phyloP scores from a whole-genome alignment of 192 early-diverging fungal species.

The Coemansia sp. region DNA sequence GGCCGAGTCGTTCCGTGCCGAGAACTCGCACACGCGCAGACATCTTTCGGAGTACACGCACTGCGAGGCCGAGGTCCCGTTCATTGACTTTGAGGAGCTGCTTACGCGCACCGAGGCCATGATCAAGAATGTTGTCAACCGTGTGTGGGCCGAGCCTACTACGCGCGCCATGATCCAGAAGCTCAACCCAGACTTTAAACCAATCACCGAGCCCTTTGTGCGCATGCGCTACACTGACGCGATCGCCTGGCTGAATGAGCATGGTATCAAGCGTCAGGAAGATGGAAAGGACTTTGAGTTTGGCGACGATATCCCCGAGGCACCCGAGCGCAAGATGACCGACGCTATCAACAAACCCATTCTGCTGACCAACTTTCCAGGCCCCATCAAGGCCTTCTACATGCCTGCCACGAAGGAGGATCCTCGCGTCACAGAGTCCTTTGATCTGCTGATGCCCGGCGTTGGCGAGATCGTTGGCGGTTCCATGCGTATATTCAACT shows the following conservation, averaged over 20 bases:
- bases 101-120: constrained; percentile 86
- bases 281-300: constrained; percentile 90
- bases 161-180: constrained; percentile 76
- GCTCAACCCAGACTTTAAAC: constrained; percentile 89
- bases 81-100: constrained; percentile 91
- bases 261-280: constrained; percentile 84
- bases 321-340: constrained; percentile 98
- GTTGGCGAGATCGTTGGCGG: constrained; percentile 99
- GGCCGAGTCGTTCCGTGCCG: constrained; percentile 96
- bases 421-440: constrained; percentile 85
- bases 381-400: constrained; percentile 98
- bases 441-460: constrained; percentile 96
- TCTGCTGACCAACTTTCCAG: constrained; percentile 94
- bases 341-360: constrained; percentile 95
- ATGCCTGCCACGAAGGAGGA: constrained; percentile 93
- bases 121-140: constrained; percentile 80
- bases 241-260: constrained; percentile 90
- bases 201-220: constrained; percentile 75
- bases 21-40: constrained; percentile 94
- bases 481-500: constrained; percentile 92
- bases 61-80: constrained; percentile 94
- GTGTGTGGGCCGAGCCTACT: constrained; percentile 73
- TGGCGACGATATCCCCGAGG: constrained; percentile 99
- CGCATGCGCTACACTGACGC: constrained; percentile 97
- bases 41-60: constrained; percentile 98